phyloP scores from a whole-genome alignment of 1,284 basidiomycete genomes.

The Ustilago crameri region DNA sequence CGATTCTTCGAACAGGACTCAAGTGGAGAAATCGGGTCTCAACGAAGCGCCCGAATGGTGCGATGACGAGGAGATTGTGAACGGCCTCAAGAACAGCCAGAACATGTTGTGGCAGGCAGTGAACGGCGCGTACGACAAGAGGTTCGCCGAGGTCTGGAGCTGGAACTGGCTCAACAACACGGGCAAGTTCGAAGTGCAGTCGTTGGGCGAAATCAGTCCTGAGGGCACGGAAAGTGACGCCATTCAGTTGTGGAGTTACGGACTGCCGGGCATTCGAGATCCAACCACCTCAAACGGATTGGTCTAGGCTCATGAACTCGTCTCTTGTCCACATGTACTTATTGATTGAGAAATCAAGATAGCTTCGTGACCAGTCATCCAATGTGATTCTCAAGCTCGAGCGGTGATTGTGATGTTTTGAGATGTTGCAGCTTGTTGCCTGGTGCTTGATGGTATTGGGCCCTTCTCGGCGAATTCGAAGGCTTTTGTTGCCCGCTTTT shows the following conservation, averaged over 20 bases:
- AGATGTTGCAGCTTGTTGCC: too few species aligned
- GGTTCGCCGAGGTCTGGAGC: conserved; percentile 46
- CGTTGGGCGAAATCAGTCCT: conserved; percentile 44
- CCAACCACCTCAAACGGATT: conserved; percentile 26
- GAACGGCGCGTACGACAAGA: conserved; percentile 64
- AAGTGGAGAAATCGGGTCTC: conserved; percentile 35
- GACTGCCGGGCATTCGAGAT: conserved; percentile 67
- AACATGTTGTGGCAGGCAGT: conserved; percentile 70
- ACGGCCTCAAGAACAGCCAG: conserved; percentile 67
- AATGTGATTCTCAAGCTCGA: too few species aligned
- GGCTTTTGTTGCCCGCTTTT: too few species aligned
- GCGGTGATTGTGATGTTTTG: too few species aligned
- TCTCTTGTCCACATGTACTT: background rate
- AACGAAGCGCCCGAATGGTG: conserved; percentile 68
- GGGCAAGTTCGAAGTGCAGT: conserved; percentile 21
- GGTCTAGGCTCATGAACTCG: background rate
- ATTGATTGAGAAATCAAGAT: background rate
- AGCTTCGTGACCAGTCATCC: too few species aligned
- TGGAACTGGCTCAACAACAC: conserved; percentile 39
- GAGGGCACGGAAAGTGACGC: conserved; percentile 69
- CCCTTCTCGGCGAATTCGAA: too few species aligned
- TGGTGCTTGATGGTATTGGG: too few species aligned
- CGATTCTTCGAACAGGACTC: conserved; percentile 47
- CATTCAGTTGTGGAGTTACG: conserved; percentile 69
- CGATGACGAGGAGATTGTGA: conserved; percentile 65